phyloP scores from a whole-genome alignment of 179 eudicot species.

The Corrigiola litoralis region DNA sequence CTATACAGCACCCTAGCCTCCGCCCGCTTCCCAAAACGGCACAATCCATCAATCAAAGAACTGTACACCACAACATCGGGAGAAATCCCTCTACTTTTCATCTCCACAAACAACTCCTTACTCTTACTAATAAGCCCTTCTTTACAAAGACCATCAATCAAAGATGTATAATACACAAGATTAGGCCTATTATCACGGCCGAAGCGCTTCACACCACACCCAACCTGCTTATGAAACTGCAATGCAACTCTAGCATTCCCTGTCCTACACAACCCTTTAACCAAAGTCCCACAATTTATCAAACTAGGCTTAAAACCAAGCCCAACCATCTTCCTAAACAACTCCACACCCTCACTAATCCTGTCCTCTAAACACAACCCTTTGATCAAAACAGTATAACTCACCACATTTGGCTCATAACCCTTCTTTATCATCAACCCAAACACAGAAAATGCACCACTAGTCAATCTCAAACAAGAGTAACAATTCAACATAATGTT shows the following conservation, averaged over 20 bases:
- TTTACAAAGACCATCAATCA: constrained; percentile 52
- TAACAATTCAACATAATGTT: constrained; percentile 37
- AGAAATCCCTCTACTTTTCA: constrained; percentile 33
- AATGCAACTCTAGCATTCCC: constrained; percentile 33
- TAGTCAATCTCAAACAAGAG: constrained; percentile 27
- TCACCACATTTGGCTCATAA: constrained; percentile 28
- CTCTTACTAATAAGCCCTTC: constrained; percentile 50
- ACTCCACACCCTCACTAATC: not conserved
- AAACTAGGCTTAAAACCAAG: constrained; percentile 36
- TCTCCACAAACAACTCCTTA: constrained; percentile 52
- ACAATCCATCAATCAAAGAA: constrained; percentile 51
- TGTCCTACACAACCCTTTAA: constrained; percentile 42
- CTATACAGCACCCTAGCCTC: constrained; percentile 59
- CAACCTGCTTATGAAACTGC: constrained; percentile 29
- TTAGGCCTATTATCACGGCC: constrained; percentile 23
- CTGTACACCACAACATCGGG: constrained; percentile 64
- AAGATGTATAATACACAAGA: constrained; percentile 30
- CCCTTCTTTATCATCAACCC: constrained; percentile 40
- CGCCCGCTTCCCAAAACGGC: constrained; percentile 58
- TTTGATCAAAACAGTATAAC: constrained; percentile 33
- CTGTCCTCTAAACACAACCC: constrained; percentile 32
- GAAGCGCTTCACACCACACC: constrained; percentile 10
- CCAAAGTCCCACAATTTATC: constrained; percentile 38
- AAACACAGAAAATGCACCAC: constrained; percentile 34
- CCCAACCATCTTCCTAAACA: not conserved